phyloP scores from a whole-genome alignment of 2,329 filamentous ascomycete species.

The Orbilia brochopaga region DNA sequence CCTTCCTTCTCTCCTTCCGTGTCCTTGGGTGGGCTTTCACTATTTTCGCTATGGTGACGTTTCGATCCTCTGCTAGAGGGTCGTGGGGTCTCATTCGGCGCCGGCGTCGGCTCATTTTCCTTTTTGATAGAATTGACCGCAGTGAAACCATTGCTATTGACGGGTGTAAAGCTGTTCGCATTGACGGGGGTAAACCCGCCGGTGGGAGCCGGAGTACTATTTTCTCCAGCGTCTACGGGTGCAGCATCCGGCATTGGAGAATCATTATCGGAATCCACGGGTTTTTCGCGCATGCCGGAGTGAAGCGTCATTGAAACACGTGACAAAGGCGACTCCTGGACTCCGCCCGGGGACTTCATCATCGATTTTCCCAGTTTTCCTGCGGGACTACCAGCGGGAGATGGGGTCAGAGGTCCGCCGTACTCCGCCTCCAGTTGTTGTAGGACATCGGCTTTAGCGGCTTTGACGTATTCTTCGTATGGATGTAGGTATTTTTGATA shows the following conservation, averaged over 20 bases:
- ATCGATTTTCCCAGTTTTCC: conserved; percentile 62
- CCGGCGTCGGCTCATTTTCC: conserved; percentile 46
- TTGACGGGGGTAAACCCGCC: conserved; percentile 69
- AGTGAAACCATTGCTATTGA: conserved; percentile 64
- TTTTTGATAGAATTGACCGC: conserved; percentile 53
- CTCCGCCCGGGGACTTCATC: conserved; percentile 56
- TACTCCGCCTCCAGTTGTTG: conserved; percentile 93
- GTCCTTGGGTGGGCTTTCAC: conserved; percentile 51
- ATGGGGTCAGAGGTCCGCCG: conserved; percentile 84
- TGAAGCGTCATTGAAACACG: conserved; percentile 64
- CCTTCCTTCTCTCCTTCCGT: conserved; percentile 69
- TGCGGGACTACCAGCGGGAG: conserved; percentile 75
- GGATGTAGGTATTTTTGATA: conserved; percentile 96
- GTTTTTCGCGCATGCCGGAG: conserved; percentile 62
- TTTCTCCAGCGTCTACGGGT: conserved; percentile 56
- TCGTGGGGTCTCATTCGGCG: conserved; percentile 43
- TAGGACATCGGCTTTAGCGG: conserved; percentile 94
- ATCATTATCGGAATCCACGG: conserved; percentile 58
- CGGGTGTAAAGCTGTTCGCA: conserved; percentile 67
- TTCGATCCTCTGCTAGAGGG: conserved; percentile 57
- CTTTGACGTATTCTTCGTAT: conserved; percentile 89
- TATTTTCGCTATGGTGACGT: conserved; percentile 60
- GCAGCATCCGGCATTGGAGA: conserved; percentile 57
- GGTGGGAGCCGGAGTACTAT: conserved; percentile 58
- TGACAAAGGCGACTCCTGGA: conserved; percentile 72